Evolutionary conservation across 495 filamentous ascomycete genomes (phyloP), one percentile per base, ranked within the genome.

Genomic region (Staphylotrichum tortipilum): DNA sequence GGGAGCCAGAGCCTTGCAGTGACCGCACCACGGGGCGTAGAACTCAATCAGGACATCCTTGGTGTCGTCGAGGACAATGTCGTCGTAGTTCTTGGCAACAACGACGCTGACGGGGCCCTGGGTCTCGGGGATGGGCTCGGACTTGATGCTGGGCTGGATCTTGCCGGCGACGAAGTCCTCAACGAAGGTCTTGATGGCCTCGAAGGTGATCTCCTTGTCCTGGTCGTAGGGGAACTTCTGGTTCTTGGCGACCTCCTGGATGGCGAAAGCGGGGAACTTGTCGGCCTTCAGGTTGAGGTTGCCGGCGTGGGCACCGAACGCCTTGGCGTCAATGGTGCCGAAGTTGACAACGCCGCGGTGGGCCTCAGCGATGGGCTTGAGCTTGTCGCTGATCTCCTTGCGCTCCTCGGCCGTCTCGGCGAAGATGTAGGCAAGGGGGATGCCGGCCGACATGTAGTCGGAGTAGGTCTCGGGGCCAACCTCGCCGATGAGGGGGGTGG

Each of bases 31-130:
- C 35, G 94, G 94, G 21, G 92, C 92, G 68, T 94, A 99, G 78
- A 95, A 99, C 75, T 99, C 92, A 50, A 95, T 79, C 54, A 99
- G 79, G 37, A 99, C 92, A 71, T 99, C 92, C 81, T 97, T 95
- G 54, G 85, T 77, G 65, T 95, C 85, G 59, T 99, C 82, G 28
- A 96, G 78, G 62, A 99, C 91, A 43, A 96, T 67, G 9, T 94
- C 83, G 47, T 96, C 78, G 78, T 96, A 99, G 71, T 80, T 92
- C 69, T 94, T 83, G 64, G 92, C 92, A 43, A 99, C 92, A 49
- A 97, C 81, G 41, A 95, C 81, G 36, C 82, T 82, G 51, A 95
- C 90, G 34, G 88, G 78, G 35, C 88, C 89, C 47, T 99, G 87
- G 49, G 76, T 86, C 80, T 97, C 92, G 34, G 92, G 92, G 56